These are phyloP conservation scores for Lichtheimia hyalospora DNA, from an alignment of 371 early-diverging fungal genomes.

Conservation along the genomic window DNA sequence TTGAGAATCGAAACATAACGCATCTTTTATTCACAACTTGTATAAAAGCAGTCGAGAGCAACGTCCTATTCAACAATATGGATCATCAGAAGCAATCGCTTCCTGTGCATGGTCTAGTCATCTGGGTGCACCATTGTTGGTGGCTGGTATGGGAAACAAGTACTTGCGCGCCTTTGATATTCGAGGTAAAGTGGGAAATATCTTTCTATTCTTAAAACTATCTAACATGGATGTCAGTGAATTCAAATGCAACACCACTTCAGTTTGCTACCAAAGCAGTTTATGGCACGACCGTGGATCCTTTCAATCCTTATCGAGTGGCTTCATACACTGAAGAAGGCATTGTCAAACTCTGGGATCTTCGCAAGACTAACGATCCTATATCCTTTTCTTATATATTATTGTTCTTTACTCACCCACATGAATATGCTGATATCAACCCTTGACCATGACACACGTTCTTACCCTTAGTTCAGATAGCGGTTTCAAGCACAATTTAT, in stretches of 20 bases:
- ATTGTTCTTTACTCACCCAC: background rate
- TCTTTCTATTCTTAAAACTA: background rate
- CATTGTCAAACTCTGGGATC: slow-evolving; percentile 78
- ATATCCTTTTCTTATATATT: slow-evolving; percentile 32
- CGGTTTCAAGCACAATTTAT: slow-evolving; percentile 34
- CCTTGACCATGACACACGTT: slow-evolving; percentile 19
- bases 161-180: slow-evolving; percentile 75
- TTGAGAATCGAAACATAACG: background rate
- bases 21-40: background rate
- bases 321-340: slow-evolving; percentile 77
- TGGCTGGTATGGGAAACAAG: slow-evolving; percentile 79
- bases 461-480: slow-evolving; percentile 36
- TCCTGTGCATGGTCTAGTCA: slow-evolving; percentile 75
- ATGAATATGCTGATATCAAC: background rate
- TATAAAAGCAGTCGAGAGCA: slow-evolving; percentile 23
- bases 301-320: slow-evolving; percentile 68
- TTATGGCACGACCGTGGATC: slow-evolving; percentile 70
- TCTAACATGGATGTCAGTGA: slow-evolving; percentile 11
- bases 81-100: slow-evolving; percentile 68
- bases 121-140: slow-evolving; percentile 48
- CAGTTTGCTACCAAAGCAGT: slow-evolving; percentile 75
- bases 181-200: slow-evolving; percentile 39
- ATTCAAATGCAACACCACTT: slow-evolving; percentile 33
- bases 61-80: slow-evolving; percentile 66
- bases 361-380: slow-evolving; percentile 65